These are phyloP conservation scores for Talaromyces stipitatus DNA, from an alignment of 495 filamentous ascomycete genomes.

Conservation along the genomic window DNA sequence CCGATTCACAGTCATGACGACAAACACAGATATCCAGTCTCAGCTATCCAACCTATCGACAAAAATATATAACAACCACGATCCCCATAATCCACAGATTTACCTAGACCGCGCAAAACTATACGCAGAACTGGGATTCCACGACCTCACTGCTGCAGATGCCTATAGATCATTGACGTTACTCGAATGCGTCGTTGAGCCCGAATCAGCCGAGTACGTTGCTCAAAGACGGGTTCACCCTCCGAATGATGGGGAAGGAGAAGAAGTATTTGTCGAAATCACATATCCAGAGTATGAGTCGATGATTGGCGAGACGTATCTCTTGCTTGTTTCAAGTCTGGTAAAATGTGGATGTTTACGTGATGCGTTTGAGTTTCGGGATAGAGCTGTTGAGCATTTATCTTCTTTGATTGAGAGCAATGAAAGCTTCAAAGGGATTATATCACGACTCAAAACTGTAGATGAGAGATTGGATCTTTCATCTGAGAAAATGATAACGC, in stretches of 20 bases:
- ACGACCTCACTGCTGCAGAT: conserved; percentile 83
- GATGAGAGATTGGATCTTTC: neutral
- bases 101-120: conserved; percentile 66
- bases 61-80: conserved; percentile 28
- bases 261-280: conserved; percentile 28
- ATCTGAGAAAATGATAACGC: conserved; percentile 12
- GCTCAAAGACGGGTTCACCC: conserved; percentile 20
- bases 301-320: conserved; percentile 31
- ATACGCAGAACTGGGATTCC: conserved; percentile 71
- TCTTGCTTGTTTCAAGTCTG: conserved; percentile 47
- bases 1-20: neutral
- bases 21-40: conserved; percentile 7
- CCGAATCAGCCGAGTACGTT: conserved; percentile 38
- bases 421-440: conserved; percentile 2
- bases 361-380: conserved; percentile 60
- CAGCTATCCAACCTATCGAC: conserved; percentile 5
- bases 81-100: conserved; percentile 71
- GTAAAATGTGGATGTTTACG: conserved; percentile 61
- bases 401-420: conserved; percentile 20
- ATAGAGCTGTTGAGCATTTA: conserved; percentile 24
- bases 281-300: conserved; percentile 34
- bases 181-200: conserved; percentile 68
- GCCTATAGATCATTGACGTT: conserved; percentile 84
- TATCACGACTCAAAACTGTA: neutral
- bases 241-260: conserved; percentile 21